Evolutionary conservation across 768 basidiomycete genomes (phyloP).

Genomic region (Plicaturopsis crispa): DNA sequence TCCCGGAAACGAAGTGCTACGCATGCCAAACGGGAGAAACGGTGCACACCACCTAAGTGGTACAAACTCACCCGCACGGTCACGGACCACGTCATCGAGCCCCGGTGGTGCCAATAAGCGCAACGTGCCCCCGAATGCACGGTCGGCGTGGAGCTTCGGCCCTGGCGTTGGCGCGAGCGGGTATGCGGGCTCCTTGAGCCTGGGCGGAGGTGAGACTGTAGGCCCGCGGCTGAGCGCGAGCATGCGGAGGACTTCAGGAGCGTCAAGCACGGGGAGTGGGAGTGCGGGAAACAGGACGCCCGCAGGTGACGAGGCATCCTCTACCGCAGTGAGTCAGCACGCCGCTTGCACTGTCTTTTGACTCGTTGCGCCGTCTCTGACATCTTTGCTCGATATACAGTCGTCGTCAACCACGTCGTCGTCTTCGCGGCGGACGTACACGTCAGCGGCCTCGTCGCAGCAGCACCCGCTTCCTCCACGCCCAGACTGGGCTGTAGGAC

Average conservation of each 20-base stretch:
- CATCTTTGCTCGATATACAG: conserved; percentile 22
- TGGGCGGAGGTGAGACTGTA: conserved; percentile 39
- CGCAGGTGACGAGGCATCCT: conserved; percentile 68
- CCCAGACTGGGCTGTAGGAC: conserved; percentile 85
- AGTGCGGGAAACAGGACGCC: conserved; percentile 52
- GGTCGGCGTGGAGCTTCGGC: conserved; percentile 65
- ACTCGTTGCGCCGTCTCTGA: conserved; percentile 3
- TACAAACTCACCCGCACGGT: conserved; percentile 14
- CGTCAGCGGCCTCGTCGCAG: conserved; percentile 55
- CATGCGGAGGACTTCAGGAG: conserved; percentile 41
- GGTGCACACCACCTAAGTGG: no score
- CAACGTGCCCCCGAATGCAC: conserved; percentile 30
- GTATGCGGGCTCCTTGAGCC: conserved; percentile 12
- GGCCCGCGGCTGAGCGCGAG: conserved; percentile 56
- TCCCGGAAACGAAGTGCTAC: no score
- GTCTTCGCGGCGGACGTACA: conserved; percentile 70
- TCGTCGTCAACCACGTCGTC: conserved; percentile 76
- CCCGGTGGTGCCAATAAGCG: conserved; percentile 24
- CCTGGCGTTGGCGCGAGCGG: conserved; percentile 46
- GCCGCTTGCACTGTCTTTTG: no score
- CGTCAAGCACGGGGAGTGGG: conserved; percentile 35
- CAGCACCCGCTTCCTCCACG: conserved; percentile 74
- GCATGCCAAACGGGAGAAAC: no score
- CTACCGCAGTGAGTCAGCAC: conserved; percentile 66
- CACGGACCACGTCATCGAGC: no score